These are phyloP conservation scores for Litchi chinensis DNA, from an alignment of 345 rosid genomes.

Conservation along the genomic window DNA sequence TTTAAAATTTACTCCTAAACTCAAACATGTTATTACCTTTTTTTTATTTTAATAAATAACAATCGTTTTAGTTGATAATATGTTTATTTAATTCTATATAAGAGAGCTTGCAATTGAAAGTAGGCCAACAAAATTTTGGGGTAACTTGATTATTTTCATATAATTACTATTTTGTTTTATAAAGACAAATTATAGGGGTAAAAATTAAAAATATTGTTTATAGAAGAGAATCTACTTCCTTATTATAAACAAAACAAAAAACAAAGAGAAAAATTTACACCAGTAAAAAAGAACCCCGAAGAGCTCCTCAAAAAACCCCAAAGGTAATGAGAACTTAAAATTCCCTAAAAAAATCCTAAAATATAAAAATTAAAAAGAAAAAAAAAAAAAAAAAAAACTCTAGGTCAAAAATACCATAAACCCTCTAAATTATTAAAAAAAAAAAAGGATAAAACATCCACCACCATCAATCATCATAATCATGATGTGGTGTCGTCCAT, in stretches of 20 bases:
- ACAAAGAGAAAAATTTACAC: constrained; percentile 10
- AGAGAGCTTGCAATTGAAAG: too few species aligned
- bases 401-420: constrained; percentile 23
- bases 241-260: constrained; percentile 11
- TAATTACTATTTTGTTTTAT: too few species aligned
- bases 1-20: too few species aligned
- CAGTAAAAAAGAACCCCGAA: neutral
- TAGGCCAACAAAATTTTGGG: too few species aligned
- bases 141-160: neutral
- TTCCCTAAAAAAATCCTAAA: neutral
- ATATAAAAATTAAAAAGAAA: neutral
- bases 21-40: too few species aligned
- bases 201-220: neutral
- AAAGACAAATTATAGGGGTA: neutral
- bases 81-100: too few species aligned
- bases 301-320: constrained; percentile 11
- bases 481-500: neutral
- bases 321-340: neutral
- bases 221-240: constrained; percentile 10
- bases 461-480: neutral
- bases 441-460: neutral
- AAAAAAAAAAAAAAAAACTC: neutral
- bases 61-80: too few species aligned
- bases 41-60: too few species aligned
- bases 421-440: neutral